A percentile compares a stretch with the other conserved stretches of the same genome.
Conservation (phyloP, 768 basidiomycete genomes). For the Agrocybe pediades region DNA sequence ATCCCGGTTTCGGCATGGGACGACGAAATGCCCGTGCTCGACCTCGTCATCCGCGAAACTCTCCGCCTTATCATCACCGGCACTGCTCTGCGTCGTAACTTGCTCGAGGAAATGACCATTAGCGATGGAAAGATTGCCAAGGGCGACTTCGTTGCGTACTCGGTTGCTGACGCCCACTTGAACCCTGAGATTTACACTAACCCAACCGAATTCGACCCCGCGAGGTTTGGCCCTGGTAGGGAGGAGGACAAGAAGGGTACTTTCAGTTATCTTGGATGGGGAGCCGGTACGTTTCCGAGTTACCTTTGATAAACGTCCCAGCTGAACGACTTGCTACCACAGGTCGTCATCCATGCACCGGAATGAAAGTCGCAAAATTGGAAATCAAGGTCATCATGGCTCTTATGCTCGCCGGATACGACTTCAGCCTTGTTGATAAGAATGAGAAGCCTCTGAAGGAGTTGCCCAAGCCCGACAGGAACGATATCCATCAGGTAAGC, state of each 20-base stretch:
- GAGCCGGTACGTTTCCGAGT: conserved; percentile 29
- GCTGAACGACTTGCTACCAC: not conserved
- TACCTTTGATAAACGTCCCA: not conserved
- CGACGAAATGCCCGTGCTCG: conserved; percentile 38
- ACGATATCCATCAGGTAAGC: conserved; percentile 33
- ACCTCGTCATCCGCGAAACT: conserved; percentile 41
- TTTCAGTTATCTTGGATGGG: conserved; percentile 40
- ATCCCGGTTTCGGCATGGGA: conserved; percentile 43
- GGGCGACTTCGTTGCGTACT: conserved; percentile 39
- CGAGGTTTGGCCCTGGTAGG: conserved; percentile 28
- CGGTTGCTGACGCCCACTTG: conserved; percentile 33
- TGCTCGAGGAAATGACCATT: conserved; percentile 29
- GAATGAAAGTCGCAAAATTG: conserved; percentile 38
- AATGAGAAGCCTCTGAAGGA: conserved; percentile 22
- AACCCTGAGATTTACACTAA: conserved; percentile 36
- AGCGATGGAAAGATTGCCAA: conserved; percentile 25
- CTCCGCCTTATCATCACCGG: conserved; percentile 31
- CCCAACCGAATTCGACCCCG: conserved; percentile 38
- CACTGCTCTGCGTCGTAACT: conserved; percentile 36
- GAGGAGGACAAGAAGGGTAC: conserved; percentile 37
- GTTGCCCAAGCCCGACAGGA: conserved; percentile 29
- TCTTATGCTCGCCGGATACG: conserved; percentile 31
- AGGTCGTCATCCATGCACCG: conserved; percentile 42
- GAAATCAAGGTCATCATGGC: conserved; percentile 39
- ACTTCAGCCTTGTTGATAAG: conserved; percentile 34